These are phyloP conservation scores for Caloboletus inedulis DNA, from an alignment of 1,284 basidiomycete species.

Conservation along the genomic window DNA sequence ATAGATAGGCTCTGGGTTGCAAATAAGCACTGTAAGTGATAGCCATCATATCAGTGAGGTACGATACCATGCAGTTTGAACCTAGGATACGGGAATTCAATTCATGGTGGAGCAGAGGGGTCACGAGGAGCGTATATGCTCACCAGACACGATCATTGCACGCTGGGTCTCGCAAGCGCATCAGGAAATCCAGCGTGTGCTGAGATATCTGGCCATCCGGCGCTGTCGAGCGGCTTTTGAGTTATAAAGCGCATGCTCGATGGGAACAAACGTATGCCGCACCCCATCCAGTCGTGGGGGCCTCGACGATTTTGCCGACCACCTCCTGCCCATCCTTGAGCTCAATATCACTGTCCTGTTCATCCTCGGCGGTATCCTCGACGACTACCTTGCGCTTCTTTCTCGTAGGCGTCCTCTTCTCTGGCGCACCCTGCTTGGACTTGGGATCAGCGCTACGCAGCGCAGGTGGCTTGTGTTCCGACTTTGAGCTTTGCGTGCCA, in stretches of 20 bases:
- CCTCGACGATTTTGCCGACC: slow-evolving; percentile 65
- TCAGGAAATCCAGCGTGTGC: slow-evolving; percentile 80
- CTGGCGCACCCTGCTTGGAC: slow-evolving; percentile 11
- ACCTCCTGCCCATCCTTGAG: slow-evolving; percentile 67
- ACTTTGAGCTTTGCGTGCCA: not conserved
- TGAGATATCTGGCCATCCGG: slow-evolving; percentile 82
- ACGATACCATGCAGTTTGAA: slow-evolving; percentile 68
- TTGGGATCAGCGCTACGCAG: slow-evolving; percentile 8
- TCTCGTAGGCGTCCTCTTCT: slow-evolving; percentile 13
- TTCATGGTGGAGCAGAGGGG: not conserved
- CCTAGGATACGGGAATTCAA: slow-evolving; percentile 39
- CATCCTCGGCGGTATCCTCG: slow-evolving; percentile 31
- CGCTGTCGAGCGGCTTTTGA: slow-evolving; percentile 43
- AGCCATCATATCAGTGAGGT: not conserved
- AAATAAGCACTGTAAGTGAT: slow-evolving; percentile 4
- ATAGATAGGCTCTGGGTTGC: slow-evolving; percentile 69
- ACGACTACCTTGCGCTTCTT: slow-evolving; percentile 25
- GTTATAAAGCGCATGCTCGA: not conserved
- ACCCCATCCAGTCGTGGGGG: slow-evolving; percentile 81
- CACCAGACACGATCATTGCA: slow-evolving; percentile 89
- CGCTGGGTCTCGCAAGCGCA: slow-evolving; percentile 65
- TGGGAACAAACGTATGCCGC: slow-evolving; percentile 19
- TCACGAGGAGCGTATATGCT: not conserved
- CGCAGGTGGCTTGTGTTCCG: slow-evolving; percentile 2
- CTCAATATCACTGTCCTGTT: slow-evolving; percentile 43